Evolutionary conservation across 306 rosid genomes (phyloP), one percentile per base, ranked within the genome.

Genomic region (Corylus heterophylla): DNA sequence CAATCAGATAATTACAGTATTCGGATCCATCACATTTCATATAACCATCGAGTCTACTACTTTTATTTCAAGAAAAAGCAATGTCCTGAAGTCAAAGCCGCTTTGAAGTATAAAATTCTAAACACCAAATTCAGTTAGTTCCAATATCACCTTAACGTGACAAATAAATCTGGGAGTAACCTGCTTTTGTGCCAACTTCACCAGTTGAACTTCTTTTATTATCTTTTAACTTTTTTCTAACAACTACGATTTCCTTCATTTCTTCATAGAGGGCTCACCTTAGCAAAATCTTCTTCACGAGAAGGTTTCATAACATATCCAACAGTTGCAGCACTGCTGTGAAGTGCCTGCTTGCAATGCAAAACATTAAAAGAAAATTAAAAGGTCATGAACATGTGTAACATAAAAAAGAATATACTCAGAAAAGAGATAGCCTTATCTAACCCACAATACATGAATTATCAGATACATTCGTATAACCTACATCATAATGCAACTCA

Each of bases 231-330:
- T 68, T 8, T 49, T 76, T 49, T 18, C 81, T 39, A 27, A 55
- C 6, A 47, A 25, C 47, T 45, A 14, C 7, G 49, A 54, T 55
- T 56, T 12, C 78, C 63, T 73, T 54, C 67, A 39, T 51, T 69
- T 69, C 63, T 39, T 66, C 49, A 35, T 49, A 71, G 59, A 74
- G 78, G 29, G 64, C 81, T 85, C 76, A 88, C 91, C 91, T 89
- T 92, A 7, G 95, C 91, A 87, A 94, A 94, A 87, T 94, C 98
- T 74, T 85, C 97, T 59, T 92, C 90, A 39, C 97, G 95, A 52
- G 97, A 92, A 85, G 91, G 88, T 88, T 91, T 94, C 98, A 92
- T 94, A 67, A 79, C 35, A 87, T 89, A 94, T 70, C 93, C 97
- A 59, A 91, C 92, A 25, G 86, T 90, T 55, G 80, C 45, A 39